phyloP scores from a whole-genome alignment of 257 asterid genomes.

The Nicotiana tomentosiformis region DNA sequence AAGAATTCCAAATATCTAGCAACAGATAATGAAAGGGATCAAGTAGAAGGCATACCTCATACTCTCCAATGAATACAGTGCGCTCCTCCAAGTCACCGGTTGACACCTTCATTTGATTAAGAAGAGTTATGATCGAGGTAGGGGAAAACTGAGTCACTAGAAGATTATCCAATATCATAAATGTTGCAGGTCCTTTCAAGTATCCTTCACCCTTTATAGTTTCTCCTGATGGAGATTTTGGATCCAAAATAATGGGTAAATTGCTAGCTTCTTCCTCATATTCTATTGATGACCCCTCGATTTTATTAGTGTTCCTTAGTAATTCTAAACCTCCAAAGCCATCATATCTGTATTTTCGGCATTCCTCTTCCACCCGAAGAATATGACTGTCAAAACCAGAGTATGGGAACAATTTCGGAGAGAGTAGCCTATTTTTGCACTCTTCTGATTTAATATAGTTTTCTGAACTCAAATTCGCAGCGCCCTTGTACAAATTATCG shows the following conservation, averaged over 20 bases:
- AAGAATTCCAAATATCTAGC: neutral
- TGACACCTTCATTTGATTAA: neutral
- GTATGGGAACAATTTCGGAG: conserved; percentile 1
- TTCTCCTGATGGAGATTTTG: conserved; percentile 2
- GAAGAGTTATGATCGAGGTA: neutral
- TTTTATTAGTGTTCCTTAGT: neutral
- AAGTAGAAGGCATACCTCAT: neutral
- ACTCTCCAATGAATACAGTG: neutral
- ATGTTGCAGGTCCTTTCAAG: conserved; percentile 12
- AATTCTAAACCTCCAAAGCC: neutral
- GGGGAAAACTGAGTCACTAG: conserved; percentile 2
- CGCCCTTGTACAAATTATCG: conserved; percentile 11
- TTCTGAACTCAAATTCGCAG: neutral
- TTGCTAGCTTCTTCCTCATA: neutral
- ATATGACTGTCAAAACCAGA: neutral
- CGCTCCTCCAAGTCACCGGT: neutral
- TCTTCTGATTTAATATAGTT: conserved; percentile 4
- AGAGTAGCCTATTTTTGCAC: neutral
- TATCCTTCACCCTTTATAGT: conserved; percentile 8
- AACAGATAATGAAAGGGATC: neutral
- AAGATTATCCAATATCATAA: conserved; percentile 5
- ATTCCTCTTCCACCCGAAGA: neutral
- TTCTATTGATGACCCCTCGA: neutral
- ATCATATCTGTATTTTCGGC: neutral
- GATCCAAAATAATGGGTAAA: neutral